Percentiles rank a stretch among this genome's conserved stretches.
Evolutionary conservation across 495 filamentous ascomycete genomes (phyloP).

Genomic region (Penicillium egyptiacum): DNA sequence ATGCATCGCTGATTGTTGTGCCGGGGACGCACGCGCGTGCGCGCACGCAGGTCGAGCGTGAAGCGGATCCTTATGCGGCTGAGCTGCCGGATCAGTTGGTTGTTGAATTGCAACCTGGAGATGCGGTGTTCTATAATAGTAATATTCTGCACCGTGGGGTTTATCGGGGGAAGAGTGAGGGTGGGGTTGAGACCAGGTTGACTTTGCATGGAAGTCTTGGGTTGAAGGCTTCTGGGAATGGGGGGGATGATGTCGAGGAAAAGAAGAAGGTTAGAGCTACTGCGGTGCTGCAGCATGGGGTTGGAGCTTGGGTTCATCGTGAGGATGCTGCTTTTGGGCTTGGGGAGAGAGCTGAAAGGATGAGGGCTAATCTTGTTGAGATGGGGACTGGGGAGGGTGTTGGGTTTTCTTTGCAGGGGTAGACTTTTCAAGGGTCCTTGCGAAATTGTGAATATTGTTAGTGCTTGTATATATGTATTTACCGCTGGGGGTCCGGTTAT

Average conservation of each 20-base stretch:
- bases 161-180: slow-evolving; percentile 53
- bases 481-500: neutral
- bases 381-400: slow-evolving; percentile 61
- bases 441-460: slow-evolving; percentile 1
- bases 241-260: slow-evolving; percentile 25
- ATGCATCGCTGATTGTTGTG: slow-evolving; percentile 65
- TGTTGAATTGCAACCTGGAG: slow-evolving; percentile 66
- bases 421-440: slow-evolving; percentile 5
- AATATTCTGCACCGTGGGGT: slow-evolving; percentile 81
- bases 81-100: slow-evolving; percentile 59
- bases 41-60: slow-evolving; percentile 63
- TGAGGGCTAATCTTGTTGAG: slow-evolving; percentile 55
- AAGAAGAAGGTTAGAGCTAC: slow-evolving; percentile 58
- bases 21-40: slow-evolving; percentile 68
- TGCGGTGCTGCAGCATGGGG: slow-evolving; percentile 84
- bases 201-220: slow-evolving; percentile 85
- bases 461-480: neutral
- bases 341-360: slow-evolving; percentile 48
- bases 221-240: slow-evolving; percentile 47
- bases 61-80: slow-evolving; percentile 56
- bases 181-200: slow-evolving; percentile 57
- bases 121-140: slow-evolving; percentile 83
- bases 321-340: slow-evolving; percentile 55
- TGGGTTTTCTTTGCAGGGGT: slow-evolving; percentile 55
- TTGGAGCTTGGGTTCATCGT: slow-evolving; percentile 68